Conservation (phyloP, 352 stramenopile species). For the Globisporangium uncinulatum region DNA sequence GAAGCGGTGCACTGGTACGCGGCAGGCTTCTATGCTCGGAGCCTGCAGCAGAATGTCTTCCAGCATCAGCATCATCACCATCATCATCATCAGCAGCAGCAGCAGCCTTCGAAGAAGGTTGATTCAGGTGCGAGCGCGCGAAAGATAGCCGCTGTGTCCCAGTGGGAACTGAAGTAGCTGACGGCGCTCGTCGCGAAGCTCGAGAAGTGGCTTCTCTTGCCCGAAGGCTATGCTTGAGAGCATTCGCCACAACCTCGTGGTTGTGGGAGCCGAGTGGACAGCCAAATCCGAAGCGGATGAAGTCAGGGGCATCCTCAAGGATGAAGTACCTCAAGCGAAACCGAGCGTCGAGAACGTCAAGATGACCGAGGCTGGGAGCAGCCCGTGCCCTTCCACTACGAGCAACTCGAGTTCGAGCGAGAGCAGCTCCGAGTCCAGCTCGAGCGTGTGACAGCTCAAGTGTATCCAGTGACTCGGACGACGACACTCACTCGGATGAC, state of each 20-base stretch:
- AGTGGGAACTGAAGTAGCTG: slow-evolving; percentile 20
- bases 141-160: slow-evolving; percentile 8
- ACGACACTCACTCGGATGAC: slow-evolving; percentile 8
- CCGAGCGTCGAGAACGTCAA: slow-evolving; percentile 4
- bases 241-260: not conserved
- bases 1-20: slow-evolving; percentile 33
- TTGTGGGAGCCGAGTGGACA: not conserved
- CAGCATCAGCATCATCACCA: no score
- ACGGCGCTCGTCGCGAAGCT: slow-evolving; percentile 15
- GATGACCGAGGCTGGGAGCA: slow-evolving; percentile 25
- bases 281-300: no score
- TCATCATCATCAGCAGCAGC: not conserved
- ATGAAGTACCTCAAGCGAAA: slow-evolving; percentile 1
- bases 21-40: slow-evolving; percentile 21
- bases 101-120: slow-evolving; percentile 3
- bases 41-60: slow-evolving; percentile 6
- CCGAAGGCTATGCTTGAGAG: slow-evolving; percentile 11
- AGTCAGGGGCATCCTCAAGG: no score
- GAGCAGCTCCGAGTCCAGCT: slow-evolving; percentile 21
- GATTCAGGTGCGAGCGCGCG: not conserved
- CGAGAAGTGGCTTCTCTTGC: slow-evolving; percentile 14
- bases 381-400: slow-evolving; percentile 30
- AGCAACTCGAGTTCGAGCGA: slow-evolving; percentile 26
- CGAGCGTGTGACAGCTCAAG: slow-evolving; percentile 11
- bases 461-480: slow-evolving; percentile 15